phyloP scores from a whole-genome alignment of 1,284 basidiomycete genomes.

The Moesziomyces parantarcticus region DNA sequence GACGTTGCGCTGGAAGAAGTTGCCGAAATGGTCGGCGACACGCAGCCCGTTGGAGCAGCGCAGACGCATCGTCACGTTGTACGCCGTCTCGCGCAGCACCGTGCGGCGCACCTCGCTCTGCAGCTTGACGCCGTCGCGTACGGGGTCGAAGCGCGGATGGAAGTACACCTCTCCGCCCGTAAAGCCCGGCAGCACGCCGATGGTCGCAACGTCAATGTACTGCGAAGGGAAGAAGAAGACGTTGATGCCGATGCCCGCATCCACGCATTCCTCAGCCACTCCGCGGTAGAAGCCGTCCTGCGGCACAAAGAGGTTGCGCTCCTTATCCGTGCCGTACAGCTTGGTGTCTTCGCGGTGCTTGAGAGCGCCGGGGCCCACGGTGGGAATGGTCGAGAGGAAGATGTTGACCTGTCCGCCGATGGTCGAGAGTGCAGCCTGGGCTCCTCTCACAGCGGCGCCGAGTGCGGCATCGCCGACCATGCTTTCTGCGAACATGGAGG shows the following conservation, averaged over 20 bases:
- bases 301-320: constrained; percentile 81
- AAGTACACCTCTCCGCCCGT: constrained; percentile 95
- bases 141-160: constrained; percentile 85
- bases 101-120: constrained; percentile 80
- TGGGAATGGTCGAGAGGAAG: constrained; percentile 84
- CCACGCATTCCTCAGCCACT: constrained; percentile 86
- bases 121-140: constrained; percentile 77
- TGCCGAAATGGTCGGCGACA: constrained; percentile 79
- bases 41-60: constrained; percentile 87
- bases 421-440: constrained; percentile 78
- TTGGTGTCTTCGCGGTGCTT: constrained; percentile 76
- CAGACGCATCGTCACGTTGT: constrained; percentile 83
- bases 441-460: constrained; percentile 76
- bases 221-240: constrained; percentile 86
- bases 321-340: constrained; percentile 89
- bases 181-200: constrained; percentile 75
- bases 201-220: constrained; percentile 87
- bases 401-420: constrained; percentile 86
- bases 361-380: constrained; percentile 79
- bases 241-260: constrained; percentile 89
- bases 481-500: constrained; percentile 75
- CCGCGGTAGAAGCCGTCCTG: constrained; percentile 82
- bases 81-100: constrained; percentile 79
- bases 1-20: constrained; percentile 80
- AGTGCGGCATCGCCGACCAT: constrained; percentile 75